Evolutionary conservation across 768 basidiomycete species (phyloP), one percentile per base, ranked within the genome.

Genomic region (Mycena floridula): DNA sequence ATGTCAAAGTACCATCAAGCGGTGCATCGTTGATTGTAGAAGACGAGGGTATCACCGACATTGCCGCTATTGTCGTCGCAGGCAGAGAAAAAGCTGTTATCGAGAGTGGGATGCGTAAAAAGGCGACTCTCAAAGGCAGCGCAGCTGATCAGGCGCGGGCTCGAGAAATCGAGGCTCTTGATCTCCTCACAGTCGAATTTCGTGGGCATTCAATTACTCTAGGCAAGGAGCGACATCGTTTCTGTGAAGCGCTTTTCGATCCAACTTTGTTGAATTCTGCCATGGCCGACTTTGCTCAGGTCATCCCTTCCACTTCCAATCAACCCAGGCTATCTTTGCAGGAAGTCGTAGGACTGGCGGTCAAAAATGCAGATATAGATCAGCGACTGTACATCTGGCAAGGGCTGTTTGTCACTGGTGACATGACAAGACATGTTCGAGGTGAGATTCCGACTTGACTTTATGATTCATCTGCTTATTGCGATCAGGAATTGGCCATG

Each of bases 61-160:
- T 94, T 46, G 92, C 92, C 5, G 89, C 93, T 7, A 81, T 89
- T 37, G 71, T 95, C 36, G 87, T 91, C 25, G 88, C 89, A 7
- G 92, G 92, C n/a, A 88, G 85, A 57, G 92, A 93, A 63, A 81
- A 84, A 52, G 87, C 89, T 0, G 79, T 93, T 25, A 92, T 94
- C 48, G 89, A 92, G 61, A 81, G 79, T 49, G 85, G 81, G 16
- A 84, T 82, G 68, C 89, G 86, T 66, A 86, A 84, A 58, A 83
- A 82, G 51, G 74, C 77, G 21, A 82, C 72, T 7, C 79, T 77
- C 24, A 85, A 81, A 50, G 84, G 81, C 21, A 78, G 79, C 39
- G 89, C 84, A 28, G 87, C 84, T 9, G 89, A 86, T 59, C 82
- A 80, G 57, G 86, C 86, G 12, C 81, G 87, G 25, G 86, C 85